Evolutionary conservation across 2,329 filamentous ascomycete genomes (phyloP), one percentile per base, ranked within the genome.

Genomic region (Colletotrichum eremochloae): DNA sequence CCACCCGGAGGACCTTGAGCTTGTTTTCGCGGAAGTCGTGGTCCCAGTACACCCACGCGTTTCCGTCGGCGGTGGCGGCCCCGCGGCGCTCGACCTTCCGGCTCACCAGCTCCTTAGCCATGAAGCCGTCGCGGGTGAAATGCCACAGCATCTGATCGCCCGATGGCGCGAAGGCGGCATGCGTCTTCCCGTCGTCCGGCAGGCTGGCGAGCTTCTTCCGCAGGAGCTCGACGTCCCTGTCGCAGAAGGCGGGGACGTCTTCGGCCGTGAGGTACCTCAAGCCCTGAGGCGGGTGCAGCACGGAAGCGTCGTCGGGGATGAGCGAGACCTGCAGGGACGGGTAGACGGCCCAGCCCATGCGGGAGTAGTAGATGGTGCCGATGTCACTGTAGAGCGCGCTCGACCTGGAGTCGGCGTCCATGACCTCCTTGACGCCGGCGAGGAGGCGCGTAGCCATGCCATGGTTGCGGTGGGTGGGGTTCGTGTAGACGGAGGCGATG

Each of bases 401-500:
- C 73, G 78, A 81, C 48, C 77, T 78, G 68, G 78, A 75, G n/a
- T 77, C 76, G 46, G 62, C 20, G 68, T 84, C 81, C 74, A 83
- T 79, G n/a, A 71, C 71, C 55, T 80, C 74, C 65, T 80, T 79
- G 2, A 83, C 72, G n/a, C 74, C 74, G 52, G 66, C 75, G 50
- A 84, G 74, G 67, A 84, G 78, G 68, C 75, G 74, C n/a, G 77
- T 79, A 1, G 81, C 82, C 77, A 82, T 80, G 36, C 82, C 82
- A 8, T 76, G 69, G 42, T 75, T 75, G 52, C 82, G 80, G 53
- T 80, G 78, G 29, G 78, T 74, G 7, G 79, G 76, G 56, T 79
- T 79, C 8, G 82, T 84, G 74, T 80, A 81, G 20, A 84, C 74
- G 55, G 81, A 79, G 61, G 80, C 78, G 56, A 84, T 77, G 62